Evolutionary conservation across 2,329 filamentous ascomycete species (phyloP).

Genomic region (Lecanicillium sp.): DNA sequence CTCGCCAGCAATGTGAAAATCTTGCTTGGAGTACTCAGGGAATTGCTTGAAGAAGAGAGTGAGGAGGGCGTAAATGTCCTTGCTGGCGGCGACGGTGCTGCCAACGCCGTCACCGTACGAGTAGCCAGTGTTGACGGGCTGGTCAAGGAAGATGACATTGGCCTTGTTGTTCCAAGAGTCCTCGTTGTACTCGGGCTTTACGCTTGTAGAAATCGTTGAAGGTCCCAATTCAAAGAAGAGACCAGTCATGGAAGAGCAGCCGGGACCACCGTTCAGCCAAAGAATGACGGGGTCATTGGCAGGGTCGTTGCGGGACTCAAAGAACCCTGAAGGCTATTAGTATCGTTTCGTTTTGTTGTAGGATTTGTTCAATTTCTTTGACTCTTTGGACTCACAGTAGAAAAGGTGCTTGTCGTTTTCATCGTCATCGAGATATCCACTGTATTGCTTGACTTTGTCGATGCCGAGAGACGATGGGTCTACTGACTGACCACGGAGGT

Average conservation of each 20-base stretch:
- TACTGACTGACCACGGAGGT: conserved; percentile 83
- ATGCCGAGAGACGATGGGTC: conserved; percentile 78
- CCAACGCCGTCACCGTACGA: conserved; percentile 92
- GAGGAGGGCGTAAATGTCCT: conserved; percentile 94
- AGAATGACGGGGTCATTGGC: conserved; percentile 93
- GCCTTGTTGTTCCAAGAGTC: conserved; percentile 96
- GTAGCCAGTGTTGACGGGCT: conserved; percentile 97
- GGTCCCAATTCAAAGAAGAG: conserved; percentile 97
- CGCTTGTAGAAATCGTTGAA: conserved; percentile 72
- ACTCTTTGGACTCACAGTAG: conserved; percentile 51
- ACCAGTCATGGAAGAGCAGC: conserved; percentile 93
- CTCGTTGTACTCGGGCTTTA: conserved; percentile 76
- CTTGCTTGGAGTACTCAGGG: conserved; percentile 87
- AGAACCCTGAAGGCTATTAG: conserved; percentile 59
- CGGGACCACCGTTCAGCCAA: conserved; percentile 92
- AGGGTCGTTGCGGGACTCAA: conserved; percentile 95
- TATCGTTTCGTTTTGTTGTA: no score
- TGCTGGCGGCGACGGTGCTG: conserved; percentile 91
- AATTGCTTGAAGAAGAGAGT: conserved; percentile 99
- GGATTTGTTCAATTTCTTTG: no score
- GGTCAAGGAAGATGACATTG: conserved; percentile 98
- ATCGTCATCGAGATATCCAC: conserved; percentile 93
- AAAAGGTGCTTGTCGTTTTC: conserved; percentile 97
- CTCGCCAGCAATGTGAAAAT: conserved; percentile 97
- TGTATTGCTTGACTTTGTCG: conserved; percentile 96